Base-by-base conservation (phyloP, 768 basidiomycete species). In the Tulasnella sp. region DNA sequence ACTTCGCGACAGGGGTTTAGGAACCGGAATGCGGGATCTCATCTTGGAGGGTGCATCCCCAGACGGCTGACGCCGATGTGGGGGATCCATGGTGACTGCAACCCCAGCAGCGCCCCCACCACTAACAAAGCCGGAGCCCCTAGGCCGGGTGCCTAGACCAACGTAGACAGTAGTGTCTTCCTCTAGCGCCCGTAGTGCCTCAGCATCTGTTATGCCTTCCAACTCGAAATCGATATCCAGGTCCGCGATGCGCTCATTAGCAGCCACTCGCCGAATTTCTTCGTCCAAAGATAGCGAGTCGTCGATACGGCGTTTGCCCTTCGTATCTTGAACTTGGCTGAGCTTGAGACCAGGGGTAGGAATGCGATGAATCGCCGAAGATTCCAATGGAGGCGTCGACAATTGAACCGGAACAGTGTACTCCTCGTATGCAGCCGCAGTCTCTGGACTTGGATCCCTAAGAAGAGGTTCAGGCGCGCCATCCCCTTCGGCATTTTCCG, bases 221-320 rank as follows among this genome's bases (percentile, higher is more conserved):
- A 50, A 40, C n/a, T 46, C 72, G 24, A 46, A n/a, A 75, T 80
- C 74, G 34, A 75, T 34, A 20, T 80, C 72, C 42, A 80, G n/a
- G 8, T 80, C 72, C 6, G 60, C 77, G 58, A 78, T 78, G 22
- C 77, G 77, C n/a, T 80, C 79, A 72, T 80, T 78, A 37, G 44
- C 77, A 40, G 77, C 50, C 40, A 80, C 79, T 31, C 79, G 72
- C 16, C 79, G 79, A 6, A 80, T 22, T 50, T 80, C 79, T 75
- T 80, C 79, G 31, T 80, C 79, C 72, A 80, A 74, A 16, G 79
- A 74, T 31, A 80, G 1, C 40, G 79, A 80, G 8, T 14, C 44
- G 40, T 42, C 74, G 16, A 42, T 22, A 28, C 74, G 74, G 22
- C 74, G 40, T 48, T 48, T 42, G 31, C 41, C 74, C 40, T 75